These are phyloP conservation scores for Daldinia vernicosa DNA, from an alignment of 495 filamentous ascomycete species.

Conservation along the genomic window DNA sequence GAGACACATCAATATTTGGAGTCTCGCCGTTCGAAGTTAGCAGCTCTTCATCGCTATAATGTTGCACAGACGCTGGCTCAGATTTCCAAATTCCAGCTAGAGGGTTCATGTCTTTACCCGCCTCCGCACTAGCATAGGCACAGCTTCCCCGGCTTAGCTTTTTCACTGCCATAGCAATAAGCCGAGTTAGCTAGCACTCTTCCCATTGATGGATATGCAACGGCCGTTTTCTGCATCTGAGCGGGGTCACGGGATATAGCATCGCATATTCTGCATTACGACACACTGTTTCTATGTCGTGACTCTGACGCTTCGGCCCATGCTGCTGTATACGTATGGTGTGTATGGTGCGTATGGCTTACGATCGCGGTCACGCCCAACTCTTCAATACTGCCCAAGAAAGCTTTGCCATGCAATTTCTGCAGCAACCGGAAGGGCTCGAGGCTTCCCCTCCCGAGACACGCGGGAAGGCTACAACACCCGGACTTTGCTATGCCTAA, in stretches of 20 bases:
- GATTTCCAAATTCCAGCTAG: slow-evolving; percentile 30
- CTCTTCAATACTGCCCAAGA: slow-evolving; percentile 22
- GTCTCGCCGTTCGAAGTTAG: neutral
- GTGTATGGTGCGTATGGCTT: no score
- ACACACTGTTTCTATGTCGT: slow-evolving; percentile 37
- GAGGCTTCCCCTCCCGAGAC: slow-evolving; percentile 38
- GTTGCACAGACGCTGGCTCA: slow-evolving; percentile 7
- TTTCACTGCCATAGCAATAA: slow-evolving; percentile 1
- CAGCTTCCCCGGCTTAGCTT: slow-evolving; percentile 14
- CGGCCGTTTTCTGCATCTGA: slow-evolving; percentile 24
- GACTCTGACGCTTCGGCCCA: slow-evolving; percentile 21
- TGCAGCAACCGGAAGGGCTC: slow-evolving; percentile 28
- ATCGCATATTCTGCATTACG: slow-evolving; percentile 34
- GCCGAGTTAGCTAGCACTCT: slow-evolving; percentile 1
- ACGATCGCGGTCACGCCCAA: slow-evolving; percentile 5
- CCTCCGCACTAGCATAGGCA: slow-evolving; percentile 8
- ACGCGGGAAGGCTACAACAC: slow-evolving; percentile 31
- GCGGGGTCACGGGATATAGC: slow-evolving; percentile 34
- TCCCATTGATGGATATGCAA: slow-evolving; percentile 2
- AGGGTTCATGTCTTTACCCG: slow-evolving; percentile 33
- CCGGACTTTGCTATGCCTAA: slow-evolving; percentile 21
- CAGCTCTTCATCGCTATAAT: slow-evolving; percentile 18
- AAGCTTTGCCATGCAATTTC: slow-evolving; percentile 27
- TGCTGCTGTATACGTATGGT: slow-evolving; percentile 15
- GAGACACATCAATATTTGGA: slow-evolving; percentile 7